phyloP scores from a whole-genome alignment of 1,139 yeast species.

The Debaryomyces robertsiae region DNA sequence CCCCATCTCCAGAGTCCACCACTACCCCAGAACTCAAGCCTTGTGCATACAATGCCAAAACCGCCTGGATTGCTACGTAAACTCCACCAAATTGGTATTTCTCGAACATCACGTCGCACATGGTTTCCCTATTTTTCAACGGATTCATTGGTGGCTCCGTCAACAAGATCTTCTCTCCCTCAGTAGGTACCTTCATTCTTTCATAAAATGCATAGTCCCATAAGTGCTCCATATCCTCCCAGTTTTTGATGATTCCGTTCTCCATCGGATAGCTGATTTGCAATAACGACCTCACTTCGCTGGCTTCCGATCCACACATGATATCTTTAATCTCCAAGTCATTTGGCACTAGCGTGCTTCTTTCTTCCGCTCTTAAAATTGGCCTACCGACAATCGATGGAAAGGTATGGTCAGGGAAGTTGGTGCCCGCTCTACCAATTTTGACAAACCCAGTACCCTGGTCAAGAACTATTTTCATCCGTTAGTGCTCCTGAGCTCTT shows the following conservation, averaged over 20 bases:
- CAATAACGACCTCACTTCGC: conserved; percentile 83
- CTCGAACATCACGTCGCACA: conserved; percentile 98
- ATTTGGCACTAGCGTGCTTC: conserved; percentile 55
- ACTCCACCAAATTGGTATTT: conserved; percentile 95
- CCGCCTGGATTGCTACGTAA: conserved; percentile 98
- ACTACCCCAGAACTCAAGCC: conserved; percentile 98
- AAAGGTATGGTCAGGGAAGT: conserved; percentile 97
- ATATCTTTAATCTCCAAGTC: conserved; percentile 82
- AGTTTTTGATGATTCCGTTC: conserved; percentile 93
- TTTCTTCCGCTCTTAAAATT: conserved; percentile 93
- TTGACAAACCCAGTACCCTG: conserved; percentile 98
- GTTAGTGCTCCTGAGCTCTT: conserved; percentile 21
- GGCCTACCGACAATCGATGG: conserved; percentile 99
- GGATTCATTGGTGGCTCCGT: conserved; percentile 99
- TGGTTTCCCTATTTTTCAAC: conserved; percentile 83
- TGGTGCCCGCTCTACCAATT: conserved; percentile 95
- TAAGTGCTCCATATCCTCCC: conserved; percentile 98
- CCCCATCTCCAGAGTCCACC: conserved; percentile 88
- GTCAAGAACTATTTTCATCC: conserved; percentile 66
- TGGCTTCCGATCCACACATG: conserved; percentile 97
- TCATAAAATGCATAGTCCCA: conserved; percentile 99
- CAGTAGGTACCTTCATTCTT: conserved; percentile 73
- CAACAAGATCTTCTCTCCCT: conserved; percentile 77
- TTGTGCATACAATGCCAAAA: conserved; percentile 93
- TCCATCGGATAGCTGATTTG: conserved; percentile 98